Evolutionary conservation across 164 flowering plant species (phyloP), one percentile per base, ranked within the genome.

Genomic region (Kalanchoe fedtschenkoi): DNA sequence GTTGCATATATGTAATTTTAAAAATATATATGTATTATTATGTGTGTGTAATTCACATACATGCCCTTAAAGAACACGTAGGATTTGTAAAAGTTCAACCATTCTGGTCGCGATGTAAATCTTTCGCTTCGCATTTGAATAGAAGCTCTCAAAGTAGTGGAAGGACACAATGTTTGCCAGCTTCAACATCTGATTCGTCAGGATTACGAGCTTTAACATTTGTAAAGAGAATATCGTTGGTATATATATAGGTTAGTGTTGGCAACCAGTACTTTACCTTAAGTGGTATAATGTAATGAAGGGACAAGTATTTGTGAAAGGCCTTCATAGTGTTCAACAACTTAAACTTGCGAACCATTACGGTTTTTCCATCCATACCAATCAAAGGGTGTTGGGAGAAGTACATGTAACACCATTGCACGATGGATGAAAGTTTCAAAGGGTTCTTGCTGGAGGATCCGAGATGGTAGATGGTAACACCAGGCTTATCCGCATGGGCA

Each of bases 11-110:
- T n/a, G n/a, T n/a, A n/a, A 24, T 13, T 43, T 14, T 13, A 8
- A 3, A 16, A 1, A 19, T 2, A 17, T 13, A 0, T 0, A 1
- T n/a, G 15, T 21, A 4, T 10, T 13, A 53, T 14, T 13, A 19
- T 24, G 65, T n/a, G 84, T n/a, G n/a, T n/a, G n/a, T n/a, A n/a
- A n/a, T n/a, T n/a, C n/a, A 69, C 87, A 0, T 76, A 86, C 89
- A 70, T 35, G 56, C 83, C 88, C 55, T 69, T 61, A 65, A 81
- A 82, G 74, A 80, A 76, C 65, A 77, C 51, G 64, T 81, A 86
- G 5, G 93, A 87, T 38, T 66, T 54, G 63, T 79, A 84, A 1
- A n/a, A 86, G 77, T 2, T 81, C n/a, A n/a, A n/a, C n/a, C n/a
- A n/a, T n/a, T n/a, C n/a, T n/a, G n/a, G n/a, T n/a, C n/a, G n/a